Base-by-base conservation (phyloP, 495 filamentous ascomycete species). In the Neurospora cerealis region DNA sequence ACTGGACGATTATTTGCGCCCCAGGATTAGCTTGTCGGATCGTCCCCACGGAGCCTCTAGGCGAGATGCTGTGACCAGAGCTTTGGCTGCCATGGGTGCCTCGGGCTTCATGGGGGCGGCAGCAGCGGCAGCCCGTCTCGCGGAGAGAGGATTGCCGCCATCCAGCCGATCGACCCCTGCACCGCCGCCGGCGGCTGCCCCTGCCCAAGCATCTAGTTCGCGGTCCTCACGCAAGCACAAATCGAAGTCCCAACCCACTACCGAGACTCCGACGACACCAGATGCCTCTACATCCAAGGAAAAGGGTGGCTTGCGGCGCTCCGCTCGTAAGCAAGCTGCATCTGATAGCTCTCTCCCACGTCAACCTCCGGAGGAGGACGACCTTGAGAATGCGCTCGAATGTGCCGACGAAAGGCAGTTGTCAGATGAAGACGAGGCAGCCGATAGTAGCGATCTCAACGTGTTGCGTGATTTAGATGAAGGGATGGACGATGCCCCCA, bases 1-100 rank as follows among this genome's bases (percentile, higher is more conserved):
- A 3, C 83, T 99, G 38, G 96, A 98, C 78, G 96, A 99, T 80
- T 99, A 98, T 83, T 85, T 99, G 60, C 90, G 95, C 71, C 96
- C 96, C 3, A 86, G 95, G 71, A 97, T 99, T 72, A 93, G 86
- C 76, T 77, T 97, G 28, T 89, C 93, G 0, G 95, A 98, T 74
- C 89, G 94, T 19, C 93, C 96, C 34, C 88, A 91, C 70, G 86
- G 84, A 10, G 86, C 90, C 24, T 71, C 73, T 36, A 87, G 92
- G 74, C 86, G 93, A 32, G 94, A 96, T 44, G 87, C 88, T 8
- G 81, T 93, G 66, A 86, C 88, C 44, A 81, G 89, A 83, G 85
- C 91, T 77, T 79, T 97, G 73, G 88, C 94, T 77, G 87, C 93
- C 5, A 92, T 97, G 83, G 93, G 94, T 41, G 91, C 92, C 39